Base-by-base conservation (phyloP, 176 grass and related monocot genomes). In the Avena eriantha region DNA sequence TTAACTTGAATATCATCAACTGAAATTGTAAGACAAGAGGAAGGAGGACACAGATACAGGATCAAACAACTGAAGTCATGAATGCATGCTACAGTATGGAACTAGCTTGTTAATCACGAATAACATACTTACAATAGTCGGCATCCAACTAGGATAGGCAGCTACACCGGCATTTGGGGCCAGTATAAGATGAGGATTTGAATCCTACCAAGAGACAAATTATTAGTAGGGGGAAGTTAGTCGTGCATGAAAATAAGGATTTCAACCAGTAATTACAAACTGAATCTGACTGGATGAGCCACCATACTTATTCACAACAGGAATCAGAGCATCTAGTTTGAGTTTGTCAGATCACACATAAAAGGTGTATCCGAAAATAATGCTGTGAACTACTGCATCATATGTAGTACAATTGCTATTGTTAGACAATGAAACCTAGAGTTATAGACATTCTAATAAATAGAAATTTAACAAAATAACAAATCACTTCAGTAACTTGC, bases 151-250 rank as follows among this genome's bases (percentile, higher is more conserved):
- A 90, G 90, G 88, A 87, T 94, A 96, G 59, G 97, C 97, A 49
- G 97, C 93, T 39, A 98, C 82, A 90, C 97, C 94, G 35, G 97
- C 97, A 98, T 98, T 98, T 84, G 92, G 90, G 69, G 92, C 97
- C 86, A 98, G 21, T 81, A 98, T 90, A 82, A 98, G 78, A 78
- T 94, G 77, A 36, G 94, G 97, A 69, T 79, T 85, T 46, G 97
- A 94, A 69, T 94, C 92, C 97, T 98, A 75, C 8, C 16, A 86
- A 82, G 15, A 59, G 46, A 31, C 18, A 53, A 77, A 71, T 21
- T 80, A 60, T 93, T 86, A 89, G 83, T 75, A 82, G 10, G 56
- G 21, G 26, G 10, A 26, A 87, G 76, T 70, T 31, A 77, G 35
- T 60, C 4, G 17, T 35, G 31, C 49, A 81, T 77, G 33, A 69